phyloP scores from a whole-genome alignment of 768 basidiomycete genomes.

The Gelatoporia subvermispora region DNA sequence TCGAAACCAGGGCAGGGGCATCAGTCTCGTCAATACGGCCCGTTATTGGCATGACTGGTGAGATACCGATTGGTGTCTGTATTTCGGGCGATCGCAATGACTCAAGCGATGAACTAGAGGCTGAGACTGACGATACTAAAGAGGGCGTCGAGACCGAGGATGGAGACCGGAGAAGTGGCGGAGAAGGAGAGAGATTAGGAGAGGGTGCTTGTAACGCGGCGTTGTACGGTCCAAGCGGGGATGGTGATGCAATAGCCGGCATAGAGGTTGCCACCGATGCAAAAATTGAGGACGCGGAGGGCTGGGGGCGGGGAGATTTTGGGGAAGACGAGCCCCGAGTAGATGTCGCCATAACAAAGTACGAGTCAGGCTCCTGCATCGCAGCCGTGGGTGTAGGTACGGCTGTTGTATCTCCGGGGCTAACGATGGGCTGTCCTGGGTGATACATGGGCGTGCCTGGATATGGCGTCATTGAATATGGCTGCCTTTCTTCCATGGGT shows the following conservation, averaged over 20 bases:
- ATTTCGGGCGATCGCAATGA: too few relatives aligned
- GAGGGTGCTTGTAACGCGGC: too few relatives aligned
- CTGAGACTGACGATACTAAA: neutral
- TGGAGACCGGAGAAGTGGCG: neutral
- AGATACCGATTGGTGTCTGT: too few relatives aligned
- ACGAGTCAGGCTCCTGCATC: conserved; percentile 3
- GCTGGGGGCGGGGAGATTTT: neutral
- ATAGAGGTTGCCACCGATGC: neutral
- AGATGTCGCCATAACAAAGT: conserved; percentile 8
- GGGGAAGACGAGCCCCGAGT: neutral
- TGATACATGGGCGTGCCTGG: too few relatives aligned
- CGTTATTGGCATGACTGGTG: too few relatives aligned
- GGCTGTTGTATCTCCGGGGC: conserved; percentile 9
- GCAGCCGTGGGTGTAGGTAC: conserved; percentile 11
- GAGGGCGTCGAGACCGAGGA: neutral
- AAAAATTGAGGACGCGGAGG: neutral
- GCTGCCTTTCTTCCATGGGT: neutral
- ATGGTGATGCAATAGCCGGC: neutral
- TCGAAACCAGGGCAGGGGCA: too few relatives aligned
- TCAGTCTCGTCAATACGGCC: too few relatives aligned
- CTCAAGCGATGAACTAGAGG: too few relatives aligned
- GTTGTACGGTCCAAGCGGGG: too few relatives aligned
- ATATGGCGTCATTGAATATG: neutral
- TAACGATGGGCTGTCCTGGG: too few relatives aligned
- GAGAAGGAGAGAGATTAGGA: conserved; percentile 1